Conservation (phyloP, 257 asterid species). For the Solanum pennellii region DNA sequence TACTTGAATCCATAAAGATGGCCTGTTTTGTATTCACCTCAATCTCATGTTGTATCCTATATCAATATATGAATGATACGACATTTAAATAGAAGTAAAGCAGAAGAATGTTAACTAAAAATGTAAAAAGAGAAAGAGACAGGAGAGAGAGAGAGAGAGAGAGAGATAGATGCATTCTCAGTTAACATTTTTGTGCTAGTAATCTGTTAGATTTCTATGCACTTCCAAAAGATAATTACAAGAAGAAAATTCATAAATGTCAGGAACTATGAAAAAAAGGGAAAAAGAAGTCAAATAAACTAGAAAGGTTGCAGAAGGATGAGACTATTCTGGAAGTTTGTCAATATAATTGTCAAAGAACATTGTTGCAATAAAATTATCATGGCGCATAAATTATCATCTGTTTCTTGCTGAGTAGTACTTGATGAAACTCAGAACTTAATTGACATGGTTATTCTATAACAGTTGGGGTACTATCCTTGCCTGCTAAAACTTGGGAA, state of each 20-base stretch:
- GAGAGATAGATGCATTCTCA: background rate
- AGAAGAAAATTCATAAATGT: background rate
- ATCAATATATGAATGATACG: background rate
- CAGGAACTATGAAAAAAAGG: background rate
- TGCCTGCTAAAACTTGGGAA: background rate
- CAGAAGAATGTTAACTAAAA: background rate
- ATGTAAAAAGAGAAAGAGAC: background rate
- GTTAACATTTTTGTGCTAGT: background rate
- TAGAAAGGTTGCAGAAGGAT: background rate
- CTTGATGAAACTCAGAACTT: background rate
- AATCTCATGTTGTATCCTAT: conserved; percentile 79
- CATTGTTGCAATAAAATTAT: background rate
- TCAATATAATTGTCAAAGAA: background rate
- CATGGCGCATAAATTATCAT: background rate
- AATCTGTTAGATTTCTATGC: background rate
- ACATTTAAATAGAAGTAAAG: background rate
- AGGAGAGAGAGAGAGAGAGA: background rate
- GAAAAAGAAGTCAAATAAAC: background rate
- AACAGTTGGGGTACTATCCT: background rate
- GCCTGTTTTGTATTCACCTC: conserved; percentile 83
- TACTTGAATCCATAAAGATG: conserved; percentile 89
- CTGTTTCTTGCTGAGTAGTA: background rate
- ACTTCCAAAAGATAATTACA: background rate
- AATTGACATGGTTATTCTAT: background rate
- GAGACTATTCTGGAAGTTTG: background rate